phyloP scores from a whole-genome alignment of 2,329 filamentous ascomycete genomes.

The Colletotrichum sp. region DNA sequence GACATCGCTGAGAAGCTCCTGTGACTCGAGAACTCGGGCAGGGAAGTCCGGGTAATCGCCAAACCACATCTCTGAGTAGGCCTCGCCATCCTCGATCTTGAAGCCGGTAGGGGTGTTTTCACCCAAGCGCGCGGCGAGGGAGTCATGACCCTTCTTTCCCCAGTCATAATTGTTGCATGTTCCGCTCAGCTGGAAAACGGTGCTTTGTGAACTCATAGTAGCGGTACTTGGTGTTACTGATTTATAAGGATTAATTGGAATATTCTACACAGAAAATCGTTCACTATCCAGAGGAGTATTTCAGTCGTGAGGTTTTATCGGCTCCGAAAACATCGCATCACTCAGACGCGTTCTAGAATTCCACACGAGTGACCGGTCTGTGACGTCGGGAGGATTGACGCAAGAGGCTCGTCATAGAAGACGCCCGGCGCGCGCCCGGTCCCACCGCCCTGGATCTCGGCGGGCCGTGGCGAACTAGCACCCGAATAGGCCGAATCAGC shows the following conservation, averaged over 20 bases:
- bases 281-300: accelerated
- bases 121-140: constrained; percentile 69
- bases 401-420: constrained; percentile 15
- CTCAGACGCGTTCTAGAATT: background rate
- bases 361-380: background rate
- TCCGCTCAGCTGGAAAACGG: constrained; percentile 51
- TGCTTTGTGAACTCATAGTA: constrained; percentile 22
- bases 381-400: constrained; percentile 20
- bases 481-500: background rate
- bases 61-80: constrained; percentile 76
- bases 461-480: background rate
- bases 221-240: accelerated
- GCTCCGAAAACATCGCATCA: background rate
- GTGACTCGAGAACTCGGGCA: constrained; percentile 65
- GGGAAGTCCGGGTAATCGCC: constrained; percentile 77
- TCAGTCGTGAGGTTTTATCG: background rate
- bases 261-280: background rate
- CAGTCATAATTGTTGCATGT: constrained; percentile 68
- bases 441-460: background rate
- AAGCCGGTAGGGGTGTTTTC: constrained; percentile 68
- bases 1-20: constrained; percentile 68
- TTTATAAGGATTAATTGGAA: accelerated
- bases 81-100: constrained; percentile 65
- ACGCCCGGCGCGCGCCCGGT: background rate
- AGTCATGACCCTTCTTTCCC: constrained; percentile 71